phyloP scores from a whole-genome alignment of 169 alveolate species.

The Cryptosporidium viatorum region DNA sequence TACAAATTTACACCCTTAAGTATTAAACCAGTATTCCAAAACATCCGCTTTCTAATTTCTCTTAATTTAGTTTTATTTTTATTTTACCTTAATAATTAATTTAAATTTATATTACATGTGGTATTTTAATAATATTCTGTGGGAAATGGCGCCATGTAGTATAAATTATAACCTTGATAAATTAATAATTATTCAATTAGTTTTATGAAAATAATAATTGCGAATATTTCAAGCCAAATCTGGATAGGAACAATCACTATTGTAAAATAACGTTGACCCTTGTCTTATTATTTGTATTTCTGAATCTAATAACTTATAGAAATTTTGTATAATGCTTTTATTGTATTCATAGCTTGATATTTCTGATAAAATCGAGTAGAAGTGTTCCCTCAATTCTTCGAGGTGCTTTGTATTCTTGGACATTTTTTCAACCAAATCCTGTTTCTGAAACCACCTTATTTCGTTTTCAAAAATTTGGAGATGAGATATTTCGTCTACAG shows the following conservation, averaged over 20 bases:
- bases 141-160: background rate
- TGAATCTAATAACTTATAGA: background rate
- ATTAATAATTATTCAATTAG: too few species aligned
- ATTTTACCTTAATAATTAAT: too few species aligned
- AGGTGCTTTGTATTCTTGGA: background rate
- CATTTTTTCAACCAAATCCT: constrained; percentile 5
- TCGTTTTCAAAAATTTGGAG: constrained; percentile 35
- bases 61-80: background rate
- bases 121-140: background rate
- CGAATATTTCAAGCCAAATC: background rate
- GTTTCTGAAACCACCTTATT: constrained; percentile 21
- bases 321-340: background rate
- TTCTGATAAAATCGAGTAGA: background rate
- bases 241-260: background rate
- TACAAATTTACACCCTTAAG: background rate
- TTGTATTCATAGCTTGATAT: background rate
- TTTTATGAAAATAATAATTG: background rate
- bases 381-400: constrained; percentile 20
- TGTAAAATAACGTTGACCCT: background rate
- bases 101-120: background rate
- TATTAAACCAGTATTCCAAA: background rate
- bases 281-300: background rate
- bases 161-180: background rate
- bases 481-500: background rate
- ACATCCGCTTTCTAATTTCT: background rate